Evolutionary conservation across 73 alveolate species (phyloP), one percentile per base, ranked within the genome.

Genomic region (Symbiodinium natans): DNA sequence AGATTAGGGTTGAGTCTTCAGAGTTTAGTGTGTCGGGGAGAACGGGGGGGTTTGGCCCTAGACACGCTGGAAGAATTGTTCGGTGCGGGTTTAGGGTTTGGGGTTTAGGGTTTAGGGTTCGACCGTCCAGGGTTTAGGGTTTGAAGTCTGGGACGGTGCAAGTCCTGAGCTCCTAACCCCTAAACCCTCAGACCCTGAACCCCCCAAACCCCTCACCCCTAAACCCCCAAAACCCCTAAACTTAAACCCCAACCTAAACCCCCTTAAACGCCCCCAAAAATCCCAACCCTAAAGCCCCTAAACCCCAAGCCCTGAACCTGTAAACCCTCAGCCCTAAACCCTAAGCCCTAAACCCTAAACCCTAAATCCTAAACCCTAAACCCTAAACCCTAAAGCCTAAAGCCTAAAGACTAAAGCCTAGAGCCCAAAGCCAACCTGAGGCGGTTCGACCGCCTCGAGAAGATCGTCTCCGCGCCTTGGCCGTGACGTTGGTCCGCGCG

Each of bases 371-470:
- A 48, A 5, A 48, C 13, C 63, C 63, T 1, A 48, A 5, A 48
- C 63, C 19, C 13, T 48, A 17, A 48, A 5, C 3, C 63, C 11
- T 11, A 11, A 43, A 43, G 11, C 56, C 56, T 43, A 43, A 43
- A 43, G 19, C 56, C 56, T 43, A 11, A 43, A 43, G n/a, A n/a
- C n/a, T n/a, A n/a, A n/a, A n/a, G n/a, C n/a, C n/a, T n/a, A n/a
- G n/a, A 21, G 36, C 36, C 1, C 31, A 56, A 56, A 56, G 34
- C 75, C 75, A 0, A 34, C 31, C 68, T 2, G 34, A 63, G 77
- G 68, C 97, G 97, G 75, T 90, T 90, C 43, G 97, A 90, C 52
- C 97, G 97, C 52, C 83, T 90, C 80, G 97, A 90, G 54, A 84
- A 85, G 56, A 48, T 90, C 33, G 97, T 90, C 9, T 90, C 97